Evolutionary conservation across 371 early-diverging fungal genomes (phyloP).

Genomic region (Batkoa obscura): DNA sequence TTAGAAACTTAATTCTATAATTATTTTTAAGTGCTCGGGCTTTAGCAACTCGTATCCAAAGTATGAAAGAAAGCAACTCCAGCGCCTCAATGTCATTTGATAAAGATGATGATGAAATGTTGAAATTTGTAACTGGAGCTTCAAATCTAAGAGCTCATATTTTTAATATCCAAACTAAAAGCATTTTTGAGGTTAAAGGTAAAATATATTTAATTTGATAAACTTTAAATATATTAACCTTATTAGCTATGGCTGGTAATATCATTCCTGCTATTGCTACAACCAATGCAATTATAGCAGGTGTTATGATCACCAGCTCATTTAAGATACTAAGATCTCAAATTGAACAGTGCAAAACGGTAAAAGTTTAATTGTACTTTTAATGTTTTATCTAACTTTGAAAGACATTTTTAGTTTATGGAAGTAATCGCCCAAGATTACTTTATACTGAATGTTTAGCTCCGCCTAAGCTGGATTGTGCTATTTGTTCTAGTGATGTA

Average conservation of each 20-base stretch:
- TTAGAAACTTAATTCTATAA: background rate
- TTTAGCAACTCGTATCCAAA: conserved; percentile 13
- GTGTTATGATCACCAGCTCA: conserved; percentile 77
- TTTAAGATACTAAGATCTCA: conserved; percentile 42
- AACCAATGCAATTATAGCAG: conserved; percentile 97
- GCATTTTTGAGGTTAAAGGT: conserved; percentile 79
- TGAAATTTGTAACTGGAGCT: conserved; percentile 84
- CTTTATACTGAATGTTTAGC: conserved; percentile 25
- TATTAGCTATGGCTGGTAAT: conserved; percentile 34
- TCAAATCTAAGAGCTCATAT: conserved; percentile 69
- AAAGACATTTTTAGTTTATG: conserved; percentile 32
- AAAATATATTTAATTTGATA: conserved; percentile 6
- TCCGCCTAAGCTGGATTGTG: conserved; percentile 34
- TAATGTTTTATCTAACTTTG: background rate
- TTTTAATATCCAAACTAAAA: conserved; percentile 59
- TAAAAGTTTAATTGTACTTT: conserved; percentile 10
- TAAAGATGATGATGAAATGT: conserved; percentile 78
- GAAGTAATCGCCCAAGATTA: conserved; percentile 23
- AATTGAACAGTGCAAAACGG: conserved; percentile 28
- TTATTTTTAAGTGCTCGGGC: conserved; percentile 22
- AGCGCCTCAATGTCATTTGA: conserved; percentile 51
- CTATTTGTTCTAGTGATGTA: conserved; percentile 19
- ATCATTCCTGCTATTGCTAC: conserved; percentile 99
- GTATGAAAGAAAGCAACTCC: conserved; percentile 17
- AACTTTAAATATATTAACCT: background rate